Conservation (phyloP, 2,329 filamentous ascomycete species). For the Aureobasidium pullulans region DNA sequence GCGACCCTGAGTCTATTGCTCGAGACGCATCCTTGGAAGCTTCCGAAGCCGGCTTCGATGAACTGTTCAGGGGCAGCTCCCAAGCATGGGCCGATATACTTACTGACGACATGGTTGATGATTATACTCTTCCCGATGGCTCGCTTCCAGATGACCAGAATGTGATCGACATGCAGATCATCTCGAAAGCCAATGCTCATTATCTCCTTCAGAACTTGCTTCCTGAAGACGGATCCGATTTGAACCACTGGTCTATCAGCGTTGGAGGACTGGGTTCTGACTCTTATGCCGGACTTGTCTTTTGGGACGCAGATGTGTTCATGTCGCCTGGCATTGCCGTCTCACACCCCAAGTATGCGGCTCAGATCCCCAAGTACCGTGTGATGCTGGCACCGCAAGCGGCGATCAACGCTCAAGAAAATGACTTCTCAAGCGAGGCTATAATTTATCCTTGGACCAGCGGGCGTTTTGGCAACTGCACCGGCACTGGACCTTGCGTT, state of each 20-base stretch:
- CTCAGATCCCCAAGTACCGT: slow-evolving; percentile 59
- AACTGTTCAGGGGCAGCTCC: slow-evolving; percentile 49
- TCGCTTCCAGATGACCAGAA: slow-evolving; percentile 50
- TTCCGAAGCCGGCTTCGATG: slow-evolving; percentile 47
- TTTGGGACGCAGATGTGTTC: slow-evolving; percentile 62
- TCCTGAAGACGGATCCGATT: slow-evolving; percentile 43
- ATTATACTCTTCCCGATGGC: slow-evolving; percentile 51
- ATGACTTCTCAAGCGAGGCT: slow-evolving; percentile 48
- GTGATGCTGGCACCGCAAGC: slow-evolving; percentile 53
- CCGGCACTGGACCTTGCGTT: slow-evolving; percentile 52
- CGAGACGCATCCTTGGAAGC: slow-evolving; percentile 47
- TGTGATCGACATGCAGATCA: slow-evolving; percentile 51
- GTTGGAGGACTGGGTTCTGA: slow-evolving; percentile 63
- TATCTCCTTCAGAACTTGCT: slow-evolving; percentile 53
- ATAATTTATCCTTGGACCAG: slow-evolving; percentile 63
- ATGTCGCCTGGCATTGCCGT: slow-evolving; percentile 61
- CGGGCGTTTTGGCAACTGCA: slow-evolving; percentile 61
- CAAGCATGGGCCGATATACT: slow-evolving; percentile 57
- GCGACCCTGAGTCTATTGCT: slow-evolving; percentile 49
- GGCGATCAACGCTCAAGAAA: slow-evolving; percentile 49
- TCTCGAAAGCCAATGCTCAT: slow-evolving; percentile 48
- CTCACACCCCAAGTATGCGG: slow-evolving; percentile 54
- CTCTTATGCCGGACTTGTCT: slow-evolving; percentile 59
- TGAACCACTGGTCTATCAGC: slow-evolving; percentile 50
- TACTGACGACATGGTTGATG: slow-evolving; percentile 55